Evolutionary conservation across 306 rosid species (phyloP).

Genomic region (Lathyrus sativus): DNA sequence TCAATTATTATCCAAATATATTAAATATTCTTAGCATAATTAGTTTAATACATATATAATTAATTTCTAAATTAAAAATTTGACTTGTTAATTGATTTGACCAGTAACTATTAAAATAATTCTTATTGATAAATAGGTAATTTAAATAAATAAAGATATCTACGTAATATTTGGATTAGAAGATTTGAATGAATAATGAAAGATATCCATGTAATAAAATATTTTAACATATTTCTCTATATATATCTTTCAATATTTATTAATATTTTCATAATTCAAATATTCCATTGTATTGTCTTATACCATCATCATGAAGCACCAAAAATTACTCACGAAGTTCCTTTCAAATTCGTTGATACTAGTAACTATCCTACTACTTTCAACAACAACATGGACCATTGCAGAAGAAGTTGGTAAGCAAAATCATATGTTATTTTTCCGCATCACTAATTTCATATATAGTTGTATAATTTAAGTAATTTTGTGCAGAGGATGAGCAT

Average conservation of each 20-base stretch:
- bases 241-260: not conserved
- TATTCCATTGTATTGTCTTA: not conserved
- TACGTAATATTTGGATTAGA: no score
- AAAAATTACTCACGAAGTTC: constrained; percentile 24
- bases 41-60: no score
- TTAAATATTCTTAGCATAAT: no score
- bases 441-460: not conserved
- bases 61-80: no score
- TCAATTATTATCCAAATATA: no score
- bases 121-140: no score
- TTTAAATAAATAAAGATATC: no score
- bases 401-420: constrained; percentile 78
- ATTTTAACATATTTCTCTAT: no score
- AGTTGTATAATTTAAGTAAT: not conserved
- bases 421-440: not conserved
- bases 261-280: not conserved
- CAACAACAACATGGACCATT: constrained; percentile 26
- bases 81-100: no score
- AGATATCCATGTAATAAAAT: no score
- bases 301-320: constrained; percentile 43
- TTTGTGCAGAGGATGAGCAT: constrained; percentile 62
- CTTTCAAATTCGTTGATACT: constrained; percentile 26
- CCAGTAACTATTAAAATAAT: no score
- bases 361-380: constrained; percentile 28
- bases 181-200: no score